Evolutionary conservation across 2,329 filamentous ascomycete genomes (phyloP).

Genomic region (Colletotrichum abscissum): DNA sequence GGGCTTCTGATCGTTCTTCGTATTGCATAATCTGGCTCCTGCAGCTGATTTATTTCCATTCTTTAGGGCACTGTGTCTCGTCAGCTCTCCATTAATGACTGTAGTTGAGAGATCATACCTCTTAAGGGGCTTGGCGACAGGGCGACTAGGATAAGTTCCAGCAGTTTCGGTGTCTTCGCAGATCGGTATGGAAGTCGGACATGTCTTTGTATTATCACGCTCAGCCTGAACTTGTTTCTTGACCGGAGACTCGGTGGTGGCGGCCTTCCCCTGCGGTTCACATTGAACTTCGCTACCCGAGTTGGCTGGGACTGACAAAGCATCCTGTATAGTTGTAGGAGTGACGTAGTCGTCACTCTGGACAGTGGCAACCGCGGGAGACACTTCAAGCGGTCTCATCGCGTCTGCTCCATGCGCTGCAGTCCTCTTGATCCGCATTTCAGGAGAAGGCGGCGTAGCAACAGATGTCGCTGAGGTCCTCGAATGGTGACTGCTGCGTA

Average conservation of each 20-base stretch:
- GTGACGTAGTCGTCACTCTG: constrained; percentile 49
- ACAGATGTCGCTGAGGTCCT: constrained; percentile 12
- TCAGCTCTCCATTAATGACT: background rate
- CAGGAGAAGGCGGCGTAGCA: background rate
- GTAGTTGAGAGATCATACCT: background rate
- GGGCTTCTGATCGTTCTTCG: too few species aligned
- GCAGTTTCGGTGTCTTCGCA: background rate
- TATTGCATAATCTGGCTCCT: background rate
- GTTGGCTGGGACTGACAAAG: background rate
- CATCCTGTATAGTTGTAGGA: background rate
- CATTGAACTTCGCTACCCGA: background rate
- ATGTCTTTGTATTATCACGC: background rate
- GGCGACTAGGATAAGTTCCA: background rate
- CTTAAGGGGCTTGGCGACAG: background rate
- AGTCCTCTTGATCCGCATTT: background rate
- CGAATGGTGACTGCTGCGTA: background rate
- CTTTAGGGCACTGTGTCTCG: constrained; percentile 9
- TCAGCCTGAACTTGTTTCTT: background rate
- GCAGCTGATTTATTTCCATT: background rate
- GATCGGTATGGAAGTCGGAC: background rate
- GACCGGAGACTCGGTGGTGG: background rate
- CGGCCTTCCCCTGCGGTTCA: background rate
- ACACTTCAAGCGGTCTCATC: background rate
- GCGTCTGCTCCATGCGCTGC: background rate
- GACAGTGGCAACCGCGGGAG: constrained; percentile 44